These are phyloP conservation scores for Pseudogymnoascus sp. DNA, from an alignment of 2,329 filamentous ascomycete genomes.

Conservation along the genomic window DNA sequence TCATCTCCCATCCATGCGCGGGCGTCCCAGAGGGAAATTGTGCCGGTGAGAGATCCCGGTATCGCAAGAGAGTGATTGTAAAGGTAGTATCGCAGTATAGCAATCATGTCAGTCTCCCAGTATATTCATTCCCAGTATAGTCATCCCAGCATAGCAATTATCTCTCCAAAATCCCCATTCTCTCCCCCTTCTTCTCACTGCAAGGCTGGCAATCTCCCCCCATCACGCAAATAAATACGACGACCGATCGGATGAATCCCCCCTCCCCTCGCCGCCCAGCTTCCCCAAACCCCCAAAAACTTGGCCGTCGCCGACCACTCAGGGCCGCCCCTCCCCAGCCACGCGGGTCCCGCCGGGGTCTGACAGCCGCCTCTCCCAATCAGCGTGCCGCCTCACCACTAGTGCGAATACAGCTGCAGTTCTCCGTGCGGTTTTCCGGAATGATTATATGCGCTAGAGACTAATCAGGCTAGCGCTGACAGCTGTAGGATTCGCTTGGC, in stretches of 20 bases:
- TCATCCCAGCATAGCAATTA: too few species aligned
- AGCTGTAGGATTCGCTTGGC: neutral
- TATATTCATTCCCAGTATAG: neutral
- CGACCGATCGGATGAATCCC: neutral
- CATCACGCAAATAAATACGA: neutral
- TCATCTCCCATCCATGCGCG: constrained; percentile 3
- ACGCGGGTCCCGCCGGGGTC: neutral
- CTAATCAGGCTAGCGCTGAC: neutral
- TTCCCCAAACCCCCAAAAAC: neutral
- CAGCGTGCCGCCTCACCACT: neutral
- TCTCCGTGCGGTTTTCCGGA: neutral
- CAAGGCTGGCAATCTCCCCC: neutral
- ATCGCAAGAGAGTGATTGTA: neutral
- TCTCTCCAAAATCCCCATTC: neutral
- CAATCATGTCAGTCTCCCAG: neutral
- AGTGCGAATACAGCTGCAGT: neutral
- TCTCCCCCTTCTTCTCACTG: neutral
- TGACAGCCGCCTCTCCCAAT: neutral
- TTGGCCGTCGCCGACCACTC: neutral
- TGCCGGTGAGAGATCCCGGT: neutral
- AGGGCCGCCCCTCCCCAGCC: neutral
- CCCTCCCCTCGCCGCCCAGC: neutral
- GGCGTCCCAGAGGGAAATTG: neutral
- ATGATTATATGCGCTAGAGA: neutral
- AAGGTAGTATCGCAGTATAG: neutral